Base-by-base conservation (phyloP, 2,329 filamentous ascomycete genomes). In the Fusarium verrucosum region DNA sequence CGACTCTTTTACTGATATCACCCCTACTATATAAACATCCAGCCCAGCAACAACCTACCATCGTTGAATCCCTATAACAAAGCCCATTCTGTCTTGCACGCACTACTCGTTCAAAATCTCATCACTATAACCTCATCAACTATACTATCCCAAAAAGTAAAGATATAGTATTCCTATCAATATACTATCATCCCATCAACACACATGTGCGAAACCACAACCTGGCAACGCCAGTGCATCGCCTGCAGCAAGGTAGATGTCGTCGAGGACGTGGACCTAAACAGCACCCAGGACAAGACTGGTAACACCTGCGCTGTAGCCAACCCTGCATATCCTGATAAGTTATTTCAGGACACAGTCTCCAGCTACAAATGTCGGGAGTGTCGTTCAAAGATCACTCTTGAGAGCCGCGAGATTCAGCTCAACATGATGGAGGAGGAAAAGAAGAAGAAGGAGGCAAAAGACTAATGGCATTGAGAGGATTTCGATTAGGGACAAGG, bases 161-260 rank as follows among this genome's bases (percentile, higher is more conserved):
- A n/a, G n/a, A n/a, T n/a, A n/a, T n/a, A n/a, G 8, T 23, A 23
- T 23, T 23, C 23, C 23, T 8, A n/a, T n/a, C n/a, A n/a, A n/a
- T n/a, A n/a, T 10, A 10, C 26, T 10, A 28, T 28, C 20, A 42
- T 10, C 25, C 10, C 20, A 42, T 10, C 25, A 22, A 16, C 17
- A 37, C 45, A 10, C 16, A 63, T 63, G 60, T 45, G 28, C 13
- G 20, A 19, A 13, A 13, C 28, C 37, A 40, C 30, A 14, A 49
- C 44, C 20, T 64, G 53, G 46, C 22, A 51, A 7, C 60, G 60
- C 13, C 30, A 43, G 13, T 63, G 60, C 42, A 19, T 33, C 19
- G 10, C 20, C 23, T 63, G 60, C 35, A 38, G 44, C 2, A 9
- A n/a, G 3, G 7, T 28, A 8, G 28, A 63, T 10, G 22, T 11